These are phyloP conservation scores for Oryza meyeriana DNA, from an alignment of 176 grass and related monocot genomes.

Conservation along the genomic window DNA sequence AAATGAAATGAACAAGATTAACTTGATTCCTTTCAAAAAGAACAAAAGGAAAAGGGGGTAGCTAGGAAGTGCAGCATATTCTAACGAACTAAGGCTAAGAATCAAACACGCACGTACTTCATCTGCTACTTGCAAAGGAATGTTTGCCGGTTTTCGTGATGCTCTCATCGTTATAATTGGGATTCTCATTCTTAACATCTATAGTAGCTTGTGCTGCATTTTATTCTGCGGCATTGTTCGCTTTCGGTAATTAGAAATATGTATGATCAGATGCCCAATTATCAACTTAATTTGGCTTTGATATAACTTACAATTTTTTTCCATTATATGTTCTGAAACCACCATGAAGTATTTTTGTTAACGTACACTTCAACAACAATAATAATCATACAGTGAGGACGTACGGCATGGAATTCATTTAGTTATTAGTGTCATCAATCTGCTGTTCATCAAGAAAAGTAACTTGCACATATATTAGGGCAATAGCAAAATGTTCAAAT, in stretches of 20 bases:
- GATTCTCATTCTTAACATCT: not conserved
- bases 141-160: not conserved
- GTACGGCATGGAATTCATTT: not conserved
- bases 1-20: not conserved
- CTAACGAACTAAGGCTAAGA: conserved; percentile 1
- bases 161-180: not conserved
- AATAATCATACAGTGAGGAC: not conserved
- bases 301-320: not conserved
- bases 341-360: not conserved
- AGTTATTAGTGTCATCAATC: not conserved
- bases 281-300: not conserved
- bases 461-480: not conserved
- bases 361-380: not conserved
- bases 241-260: not conserved
- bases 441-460: not conserved
- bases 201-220: not conserved
- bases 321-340: not conserved
- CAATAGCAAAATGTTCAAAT: not conserved
- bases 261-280: not conserved
- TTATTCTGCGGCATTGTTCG: not conserved
- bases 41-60: not conserved
- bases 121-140: not conserved
- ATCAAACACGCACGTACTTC: not conserved
- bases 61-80: not conserved
- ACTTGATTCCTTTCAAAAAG: not conserved